Conservation (phyloP, 179 eudicot species). For the Silene vulgaris region DNA sequence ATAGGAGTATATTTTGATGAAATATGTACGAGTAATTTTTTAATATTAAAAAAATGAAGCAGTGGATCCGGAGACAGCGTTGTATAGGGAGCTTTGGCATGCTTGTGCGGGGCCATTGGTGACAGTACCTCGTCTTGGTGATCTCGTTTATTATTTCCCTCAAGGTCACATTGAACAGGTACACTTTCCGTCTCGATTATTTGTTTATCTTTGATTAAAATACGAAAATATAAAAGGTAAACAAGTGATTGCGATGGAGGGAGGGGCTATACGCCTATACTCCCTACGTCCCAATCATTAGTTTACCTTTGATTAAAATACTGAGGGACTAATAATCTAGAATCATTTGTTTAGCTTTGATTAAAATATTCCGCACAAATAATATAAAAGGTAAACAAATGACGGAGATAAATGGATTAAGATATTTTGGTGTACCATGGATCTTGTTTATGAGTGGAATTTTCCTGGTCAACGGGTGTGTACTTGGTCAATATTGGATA, state of each 20-base stretch:
- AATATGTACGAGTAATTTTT: too few species aligned
- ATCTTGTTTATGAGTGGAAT: slow-evolving; percentile 20
- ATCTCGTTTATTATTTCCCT: slow-evolving; percentile 88
- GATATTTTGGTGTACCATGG: background rate
- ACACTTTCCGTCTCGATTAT: too few species aligned
- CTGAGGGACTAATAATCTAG: too few species aligned
- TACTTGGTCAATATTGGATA: slow-evolving; percentile 20
- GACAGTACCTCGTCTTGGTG: slow-evolving; percentile 61
- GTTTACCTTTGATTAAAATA: too few species aligned
- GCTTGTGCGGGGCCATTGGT: slow-evolving; percentile 98
- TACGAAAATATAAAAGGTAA: too few species aligned
- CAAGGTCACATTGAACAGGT: slow-evolving; percentile 99
- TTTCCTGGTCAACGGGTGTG: slow-evolving; percentile 18
- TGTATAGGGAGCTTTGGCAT: slow-evolving; percentile 85
- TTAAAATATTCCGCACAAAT: background rate
- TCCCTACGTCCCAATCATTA: too few species aligned
- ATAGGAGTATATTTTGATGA: too few species aligned
- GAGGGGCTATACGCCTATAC: too few species aligned
- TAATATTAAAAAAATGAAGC: slow-evolving; percentile 15
- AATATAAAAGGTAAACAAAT: too few species aligned
- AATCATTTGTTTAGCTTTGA: background rate
- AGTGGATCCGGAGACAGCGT: slow-evolving; percentile 67
- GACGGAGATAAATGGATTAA: too few species aligned
- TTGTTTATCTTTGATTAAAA: background rate
- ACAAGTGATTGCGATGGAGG: too few species aligned